Percentiles rank a stretch among this genome's conserved stretches.
phyloP scores from a whole-genome alignment of 129 eudicot species.

The Heracleum sosnowskyi region DNA sequence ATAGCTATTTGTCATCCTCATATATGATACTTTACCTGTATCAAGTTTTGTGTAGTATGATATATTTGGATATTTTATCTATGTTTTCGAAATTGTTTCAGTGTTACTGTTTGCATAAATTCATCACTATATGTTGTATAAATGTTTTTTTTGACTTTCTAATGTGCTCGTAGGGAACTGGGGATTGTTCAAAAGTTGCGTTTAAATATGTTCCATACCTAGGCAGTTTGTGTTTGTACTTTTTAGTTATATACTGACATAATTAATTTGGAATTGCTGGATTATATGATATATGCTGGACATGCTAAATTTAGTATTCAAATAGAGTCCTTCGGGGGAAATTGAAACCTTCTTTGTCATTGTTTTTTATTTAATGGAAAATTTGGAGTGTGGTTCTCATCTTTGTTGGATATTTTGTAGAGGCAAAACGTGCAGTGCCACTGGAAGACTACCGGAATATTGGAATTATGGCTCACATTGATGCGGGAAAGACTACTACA shows the following conservation, averaged over 20 bases:
- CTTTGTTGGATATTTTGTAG: slow-evolving; percentile 24
- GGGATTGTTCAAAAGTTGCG: neutral
- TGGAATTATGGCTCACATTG: slow-evolving; percentile 99
- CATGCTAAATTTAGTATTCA: neutral
- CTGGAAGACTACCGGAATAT: slow-evolving; percentile 81
- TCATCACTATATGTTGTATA: neutral
- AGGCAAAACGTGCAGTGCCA: slow-evolving; percentile 61
- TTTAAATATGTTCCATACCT: neutral
- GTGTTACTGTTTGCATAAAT: neutral
- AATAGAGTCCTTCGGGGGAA: neutral
- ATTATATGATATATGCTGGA: neutral
- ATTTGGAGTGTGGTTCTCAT: neutral
- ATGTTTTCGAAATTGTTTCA: neutral
- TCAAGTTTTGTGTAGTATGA: neutral
- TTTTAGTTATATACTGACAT: neutral
- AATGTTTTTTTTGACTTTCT: neutral
- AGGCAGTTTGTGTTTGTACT: neutral
- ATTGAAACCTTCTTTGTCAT: neutral
- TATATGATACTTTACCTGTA: neutral
- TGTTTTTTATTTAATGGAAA: neutral
- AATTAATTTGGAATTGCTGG: neutral
- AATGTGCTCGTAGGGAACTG: neutral
- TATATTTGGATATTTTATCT: neutral
- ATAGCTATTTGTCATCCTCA: neutral
- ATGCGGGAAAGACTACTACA: slow-evolving; percentile 96